Conservation (phyloP, 2,329 filamentous ascomycete genomes). For the Colletotrichum neosansevieriae region DNA sequence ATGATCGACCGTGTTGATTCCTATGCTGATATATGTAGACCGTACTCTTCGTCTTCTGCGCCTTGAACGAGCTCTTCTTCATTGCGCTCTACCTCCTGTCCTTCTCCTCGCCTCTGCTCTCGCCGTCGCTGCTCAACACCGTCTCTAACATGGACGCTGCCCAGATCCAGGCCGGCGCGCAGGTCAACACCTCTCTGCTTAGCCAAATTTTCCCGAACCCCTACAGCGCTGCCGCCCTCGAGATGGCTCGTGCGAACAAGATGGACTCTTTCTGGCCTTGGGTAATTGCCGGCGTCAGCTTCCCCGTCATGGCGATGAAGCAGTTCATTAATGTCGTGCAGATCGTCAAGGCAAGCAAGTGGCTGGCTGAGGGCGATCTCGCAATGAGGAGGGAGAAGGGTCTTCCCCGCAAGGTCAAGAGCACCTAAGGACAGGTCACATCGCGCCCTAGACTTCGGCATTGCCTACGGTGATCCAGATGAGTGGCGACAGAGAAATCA, state of each 20-base stretch:
- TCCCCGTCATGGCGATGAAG: slow-evolving; percentile 90
- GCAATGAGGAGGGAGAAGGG: slow-evolving; percentile 68
- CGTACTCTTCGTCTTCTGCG: slow-evolving; percentile 91
- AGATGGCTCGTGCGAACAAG: slow-evolving; percentile 94
- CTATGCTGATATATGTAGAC: slow-evolving; percentile 63
- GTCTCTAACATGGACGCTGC: slow-evolving; percentile 65
- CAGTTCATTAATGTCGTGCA: slow-evolving; percentile 95
- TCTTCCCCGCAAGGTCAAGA: slow-evolving; percentile 58
- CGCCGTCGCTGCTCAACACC: slow-evolving; percentile 81
- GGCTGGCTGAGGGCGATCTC: slow-evolving; percentile 92
- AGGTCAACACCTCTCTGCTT: slow-evolving; percentile 77
- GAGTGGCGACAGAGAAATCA: not conserved
- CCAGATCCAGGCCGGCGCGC: slow-evolving; percentile 73
- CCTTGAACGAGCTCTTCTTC: slow-evolving; percentile 96
- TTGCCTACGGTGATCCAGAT: not conserved
- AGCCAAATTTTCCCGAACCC: slow-evolving; percentile 86
- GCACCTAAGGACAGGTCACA: slow-evolving; percentile 2
- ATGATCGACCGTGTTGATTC: not conserved
- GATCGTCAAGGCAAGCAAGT: slow-evolving; percentile 90
- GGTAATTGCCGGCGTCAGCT: slow-evolving; percentile 84
- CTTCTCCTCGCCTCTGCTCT: slow-evolving; percentile 91
- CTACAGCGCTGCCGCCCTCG: slow-evolving; percentile 91
- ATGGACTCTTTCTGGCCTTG: slow-evolving; percentile 76
- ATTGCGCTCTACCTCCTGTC: slow-evolving; percentile 97
- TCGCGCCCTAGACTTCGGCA: not conserved